A percentile compares a stretch with the other conserved stretches of the same genome.
phyloP scores from a whole-genome alignment of 2,329 filamentous ascomycete genomes.

The Phialemonium atrogriseum region DNA sequence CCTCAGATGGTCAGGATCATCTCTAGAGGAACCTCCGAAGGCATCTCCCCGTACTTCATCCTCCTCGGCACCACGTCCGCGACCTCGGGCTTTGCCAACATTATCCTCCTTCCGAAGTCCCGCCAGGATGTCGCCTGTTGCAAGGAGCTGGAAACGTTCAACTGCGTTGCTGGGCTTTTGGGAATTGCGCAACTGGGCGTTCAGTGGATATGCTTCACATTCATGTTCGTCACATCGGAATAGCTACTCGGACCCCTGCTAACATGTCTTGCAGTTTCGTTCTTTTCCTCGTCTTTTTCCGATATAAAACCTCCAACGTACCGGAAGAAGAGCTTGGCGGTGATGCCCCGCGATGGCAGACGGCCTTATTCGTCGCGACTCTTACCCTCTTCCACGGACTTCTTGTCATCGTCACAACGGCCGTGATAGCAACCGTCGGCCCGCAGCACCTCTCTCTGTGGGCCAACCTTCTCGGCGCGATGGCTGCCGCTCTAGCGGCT shows the following conservation, averaged over 20 bases:
- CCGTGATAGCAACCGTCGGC: conserved; percentile 55
- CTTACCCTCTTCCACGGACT: conserved; percentile 69
- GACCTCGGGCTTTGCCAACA: conserved; percentile 85
- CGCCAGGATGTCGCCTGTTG: conserved; percentile 81
- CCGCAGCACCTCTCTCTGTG: conserved; percentile 62
- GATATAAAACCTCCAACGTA: conserved; percentile 47
- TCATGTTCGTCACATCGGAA: conserved; percentile 58
- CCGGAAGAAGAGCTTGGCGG: conserved; percentile 35
- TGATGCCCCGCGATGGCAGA: conserved; percentile 62
- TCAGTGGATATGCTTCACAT: conserved; percentile 85
- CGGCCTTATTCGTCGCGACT: conserved; percentile 66
- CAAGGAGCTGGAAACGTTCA: conserved; percentile 67
- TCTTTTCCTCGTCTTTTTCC: conserved; percentile 93
- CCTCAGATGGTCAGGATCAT: conserved; percentile 94
- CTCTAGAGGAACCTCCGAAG: conserved; percentile 74
- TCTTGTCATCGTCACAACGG: conserved; percentile 58
- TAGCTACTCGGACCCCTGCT: background rate
- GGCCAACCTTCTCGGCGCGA: conserved; percentile 79
- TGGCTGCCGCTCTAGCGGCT: conserved; percentile 68
- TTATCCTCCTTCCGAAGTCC: conserved; percentile 78
- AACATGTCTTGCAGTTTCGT: conserved; percentile 55
- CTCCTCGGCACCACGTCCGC: conserved; percentile 87
- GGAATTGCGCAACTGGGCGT: conserved; percentile 86
- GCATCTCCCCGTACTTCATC: conserved; percentile 92
- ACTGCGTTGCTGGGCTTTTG: conserved; percentile 77